Evolutionary conservation across 2,329 filamentous ascomycete genomes (phyloP), one percentile per base, ranked within the genome.

Genomic region (Aureobasidium namibiae): DNA sequence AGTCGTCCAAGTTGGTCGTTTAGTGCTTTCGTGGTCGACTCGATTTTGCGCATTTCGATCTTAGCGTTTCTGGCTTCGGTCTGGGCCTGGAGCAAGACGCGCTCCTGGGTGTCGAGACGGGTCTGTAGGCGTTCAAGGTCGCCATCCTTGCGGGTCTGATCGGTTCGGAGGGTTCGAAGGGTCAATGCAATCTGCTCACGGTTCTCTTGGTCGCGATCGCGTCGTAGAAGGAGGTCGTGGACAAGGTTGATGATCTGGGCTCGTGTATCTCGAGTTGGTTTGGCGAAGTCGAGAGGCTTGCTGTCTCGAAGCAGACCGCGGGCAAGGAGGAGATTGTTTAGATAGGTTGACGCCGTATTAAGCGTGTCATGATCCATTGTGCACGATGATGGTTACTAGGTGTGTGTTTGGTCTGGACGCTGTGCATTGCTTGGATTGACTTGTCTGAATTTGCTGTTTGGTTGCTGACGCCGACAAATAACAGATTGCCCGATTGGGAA

Each of bases 181-280:
- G 89, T 90, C 14, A 83, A 82, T 3, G 90, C 90, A 21, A 96
- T 80, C 33, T 85, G 86, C 73, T 96, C 92, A 67, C 90, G 87
- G 71, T 95, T 88, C 64, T 94, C 89, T 63, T 91, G 88, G 73
- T 96, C 92, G 70, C 90, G 89, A 88, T 99, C 94, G 78, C 92
- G 84, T 65, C 92, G 84, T 61, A 96, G 73, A 61, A 99, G 90
- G 66, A 99, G 75, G 70, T 99, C 94, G 73, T 99, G 96, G 50
- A 99, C 85, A 24, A 99, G 81, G 69, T 92, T 89, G 75, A 99
- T 96, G 66, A 97, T 86, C 65, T 85, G 84, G 21, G 88, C 87
- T 85, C 94, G 92, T 18, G 88, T 89, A 53, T 81, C 82, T 68
- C 82, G 81, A 38, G 83, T 79, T 18, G 82, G 83, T 63, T 86